Evolutionary conservation across 2,329 filamentous ascomycete species (phyloP).

Genomic region (Zasmidium angulare): DNA sequence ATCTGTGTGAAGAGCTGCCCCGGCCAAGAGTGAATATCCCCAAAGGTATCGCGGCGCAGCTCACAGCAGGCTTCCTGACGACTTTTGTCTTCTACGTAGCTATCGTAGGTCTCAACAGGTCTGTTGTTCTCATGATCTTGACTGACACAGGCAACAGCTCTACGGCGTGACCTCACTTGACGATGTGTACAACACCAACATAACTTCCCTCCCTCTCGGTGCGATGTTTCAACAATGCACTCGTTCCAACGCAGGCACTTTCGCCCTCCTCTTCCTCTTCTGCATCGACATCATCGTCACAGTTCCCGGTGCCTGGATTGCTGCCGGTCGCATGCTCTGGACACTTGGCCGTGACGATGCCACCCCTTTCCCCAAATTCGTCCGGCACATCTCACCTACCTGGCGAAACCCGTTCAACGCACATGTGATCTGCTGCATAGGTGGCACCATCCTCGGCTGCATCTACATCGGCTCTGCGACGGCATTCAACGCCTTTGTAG

Average conservation of each 20-base stretch:
- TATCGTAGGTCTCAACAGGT: conserved; percentile 19
- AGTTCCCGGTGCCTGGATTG: conserved; percentile 59
- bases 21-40: conserved; percentile 54
- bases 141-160: conserved; percentile 33
- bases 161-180: conserved; percentile 61
- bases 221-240: conserved; percentile 61
- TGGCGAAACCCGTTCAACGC: conserved; percentile 57
- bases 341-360: conserved; percentile 59
- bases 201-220: conserved; percentile 56
- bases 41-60: conserved; percentile 52
- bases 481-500: conserved; percentile 67
- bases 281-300: conserved; percentile 52
- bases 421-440: conserved; percentile 50
- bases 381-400: conserved; percentile 48
- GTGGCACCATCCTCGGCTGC: conserved; percentile 58
- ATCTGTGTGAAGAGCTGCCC: conserved; percentile 65
- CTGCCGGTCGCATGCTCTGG: conserved; percentile 63
- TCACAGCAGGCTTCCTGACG: conserved; percentile 53
- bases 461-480: conserved; percentile 67
- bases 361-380: conserved; percentile 51
- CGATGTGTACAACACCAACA: conserved; percentile 48
- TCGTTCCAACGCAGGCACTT: conserved; percentile 39
- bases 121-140: background rate
- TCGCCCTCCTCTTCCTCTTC: conserved; percentile 50
- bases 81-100: conserved; percentile 46